Evolutionary conservation across 75 land plant genomes (phyloP).

Genomic region (Pinus tabuliformis): DNA sequence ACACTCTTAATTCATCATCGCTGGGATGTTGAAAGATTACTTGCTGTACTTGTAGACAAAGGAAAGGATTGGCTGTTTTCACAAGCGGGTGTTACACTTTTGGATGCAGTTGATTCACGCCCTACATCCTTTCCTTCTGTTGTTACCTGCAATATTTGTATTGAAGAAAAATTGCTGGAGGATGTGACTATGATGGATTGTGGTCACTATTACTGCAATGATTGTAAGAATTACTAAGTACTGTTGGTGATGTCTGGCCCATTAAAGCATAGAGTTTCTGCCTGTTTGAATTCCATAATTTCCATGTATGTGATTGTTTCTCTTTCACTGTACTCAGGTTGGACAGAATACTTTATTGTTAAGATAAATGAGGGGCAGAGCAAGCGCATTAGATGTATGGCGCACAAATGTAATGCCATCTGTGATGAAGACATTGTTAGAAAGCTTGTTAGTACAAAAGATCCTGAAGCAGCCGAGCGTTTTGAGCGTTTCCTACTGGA

Average conservation of each 20-base stretch:
- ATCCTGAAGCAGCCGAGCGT: slow-evolving; percentile 56
- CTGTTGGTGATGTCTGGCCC: slow-evolving; percentile 1
- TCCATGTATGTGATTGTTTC: neutral
- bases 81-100: slow-evolving; percentile 69
- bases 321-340: slow-evolving; percentile 49
- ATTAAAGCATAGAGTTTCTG: neutral
- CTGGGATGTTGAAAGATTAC: slow-evolving; percentile 86
- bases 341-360: slow-evolving; percentile 78
- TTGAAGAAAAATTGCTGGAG: slow-evolving; percentile 45
- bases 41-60: slow-evolving; percentile 63
- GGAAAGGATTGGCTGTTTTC: slow-evolving; percentile 64
- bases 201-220: slow-evolving; percentile 74
- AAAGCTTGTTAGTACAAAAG: slow-evolving; percentile 44
- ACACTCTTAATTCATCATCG: slow-evolving; percentile 84
- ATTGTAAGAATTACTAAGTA: slow-evolving; percentile 50
- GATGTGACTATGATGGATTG: slow-evolving; percentile 63
- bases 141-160: slow-evolving; percentile 68
- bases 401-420: slow-evolving; percentile 71
- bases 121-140: slow-evolving; percentile 13
- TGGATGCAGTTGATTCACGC: slow-evolving; percentile 11
- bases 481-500: slow-evolving; percentile 79
- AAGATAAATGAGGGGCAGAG: slow-evolving; percentile 91
- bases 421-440: slow-evolving; percentile 85
- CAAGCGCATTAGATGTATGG: slow-evolving; percentile 84
- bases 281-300: neutral